Evolutionary conservation across 345 rosid genomes (phyloP), one percentile per base, ranked within the genome.

Genomic region (Eucalyptus leucophloia): DNA sequence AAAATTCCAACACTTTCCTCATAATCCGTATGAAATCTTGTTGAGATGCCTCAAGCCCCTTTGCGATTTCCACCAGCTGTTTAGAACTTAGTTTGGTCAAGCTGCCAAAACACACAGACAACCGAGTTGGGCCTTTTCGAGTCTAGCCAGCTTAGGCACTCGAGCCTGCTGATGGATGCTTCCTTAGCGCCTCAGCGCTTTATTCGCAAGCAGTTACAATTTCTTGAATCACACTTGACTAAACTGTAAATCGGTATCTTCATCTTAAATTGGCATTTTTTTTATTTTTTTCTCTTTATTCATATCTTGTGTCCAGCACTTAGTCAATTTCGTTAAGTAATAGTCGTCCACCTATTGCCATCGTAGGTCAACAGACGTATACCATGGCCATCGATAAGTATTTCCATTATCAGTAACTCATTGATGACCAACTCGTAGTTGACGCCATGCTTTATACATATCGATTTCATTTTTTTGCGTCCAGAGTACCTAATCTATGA

Each of bases 101-200:
- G 54, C 88, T 92, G 37, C 91, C 89, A 42, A 89, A 92, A 56
- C 90, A 88, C 19, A 87, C 34, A 10, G 81, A 92, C 26, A 50
- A 90, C 92, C 13, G 91, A 89, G 4, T 49, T 88, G 65, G 91
- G 90, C 80, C 86, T 54, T 49, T 72, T 91, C 18, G 80, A 28
- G 40, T 89, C 93, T 10, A 92, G 91, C 93, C 93, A 91, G 26
- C 87, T 88, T 15, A 92, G 12, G 47, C 92, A 90, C 2, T 87
- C 62, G 40, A 85, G 86, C 67, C 47, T 47, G 47, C 24, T 28
- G 17, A 88, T 88, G 30, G 89, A 65, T 2, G 91, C 87, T 49
- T 32, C 89, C 60, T 77, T 87, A 6, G 91, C 93, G 72, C 88
- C 93, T 90, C 49, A 42, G 49, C 5, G 86, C 80, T 83, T 89